Evolutionary conservation across 2,329 filamentous ascomycete genomes (phyloP), one percentile per base, ranked within the genome.

Genomic region (Claviceps spartinae): DNA sequence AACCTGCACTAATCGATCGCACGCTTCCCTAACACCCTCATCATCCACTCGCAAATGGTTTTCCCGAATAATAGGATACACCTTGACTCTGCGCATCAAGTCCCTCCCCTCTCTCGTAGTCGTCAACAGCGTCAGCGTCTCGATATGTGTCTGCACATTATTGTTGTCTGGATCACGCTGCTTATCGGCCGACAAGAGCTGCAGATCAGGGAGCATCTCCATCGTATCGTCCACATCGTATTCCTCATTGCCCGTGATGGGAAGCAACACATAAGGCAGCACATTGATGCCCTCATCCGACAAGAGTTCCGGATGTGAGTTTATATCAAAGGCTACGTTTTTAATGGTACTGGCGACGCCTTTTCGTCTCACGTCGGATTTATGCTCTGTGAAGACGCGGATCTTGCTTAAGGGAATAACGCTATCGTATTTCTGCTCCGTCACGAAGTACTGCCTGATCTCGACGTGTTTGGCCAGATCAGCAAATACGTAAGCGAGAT

Each of bases 341-440:
- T 97, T 97, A 65, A 98, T 88, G 9, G 88, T 93, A 55, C 84
- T 89, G 7, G 91, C 91, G n/a, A 96, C 90, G n/a, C 93, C 93
- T 61, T 88, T 88, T 51, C 93, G 78, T 53, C 93, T 81, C 51
- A 96, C 82, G 30, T 85, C 78, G 2, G 87, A 94, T 60, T 79
- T 75, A 70, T 96, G 88, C 67, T 95, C 88, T 1, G 93, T 97
- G 67, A 97, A 97, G 54, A 97, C 91, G 54, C 85, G 86, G 55
- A 98, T 75, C 72, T 97, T 97, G 48, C 86, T 88, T 47, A 97
- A 74, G 2, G 93, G 93, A n/a, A 96, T 81, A 14, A 95, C 80
- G 1, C 72, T 74, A 64, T 95, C 89, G 66, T 94, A 91, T 1
- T 78, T 70, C 64, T 94, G 86, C 51, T 79, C 74, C 14, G 75